Base-by-base conservation (phyloP, 2,329 filamentous ascomycete species). In the Neopestalotiopsis clavispora region DNA sequence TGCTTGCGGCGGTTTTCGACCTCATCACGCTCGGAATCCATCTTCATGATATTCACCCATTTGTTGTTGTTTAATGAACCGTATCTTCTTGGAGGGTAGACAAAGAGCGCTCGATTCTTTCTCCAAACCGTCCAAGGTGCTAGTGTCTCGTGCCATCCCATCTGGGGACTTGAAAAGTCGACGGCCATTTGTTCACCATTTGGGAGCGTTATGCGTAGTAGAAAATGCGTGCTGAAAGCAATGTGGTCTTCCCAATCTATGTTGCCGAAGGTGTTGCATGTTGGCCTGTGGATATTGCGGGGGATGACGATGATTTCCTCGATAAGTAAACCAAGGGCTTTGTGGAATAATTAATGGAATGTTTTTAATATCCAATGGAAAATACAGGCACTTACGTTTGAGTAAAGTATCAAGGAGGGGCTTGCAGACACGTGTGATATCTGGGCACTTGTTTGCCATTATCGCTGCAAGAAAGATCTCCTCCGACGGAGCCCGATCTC, bases 71-170 rank as follows among this genome's bases (percentile, higher is more conserved):
- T n/a, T 52, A 20, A 6, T n/a, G 9, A 52, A 3, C 45, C 45
- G 45, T 52, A 52, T 4, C 20, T 20, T 7, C n/a, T 20, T 52
- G 45, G 45, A 52, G 14, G 45, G 3, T n/a, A n/a, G 1, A 60
- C 23, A 34, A 17, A 30, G 23, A 60, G 20, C 23, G 57, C 57
- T 32, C 57, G 57, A 20, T 20, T 60, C 28, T 60, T 6, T 38
- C 3, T 14, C 57, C 57, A 60, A 10, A 38, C n/a, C 10, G 23
- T 23, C 66, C 57, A 67, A 5, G 66, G 66, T 17, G 57, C 34
- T n/a, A 67, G 38, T 20, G n/a, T 40, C 57, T 67, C 66, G 23
- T 30, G 56, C 66, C 66, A 67, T 42, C 66, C 66, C 17, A 67
- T n/a, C 20, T 61, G 56, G 32, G 58, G 52, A 30, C 56, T 28